phyloP scores from a whole-genome alignment of 1,284 basidiomycete species.

The Mycosarcoma mackinlayi region DNA sequence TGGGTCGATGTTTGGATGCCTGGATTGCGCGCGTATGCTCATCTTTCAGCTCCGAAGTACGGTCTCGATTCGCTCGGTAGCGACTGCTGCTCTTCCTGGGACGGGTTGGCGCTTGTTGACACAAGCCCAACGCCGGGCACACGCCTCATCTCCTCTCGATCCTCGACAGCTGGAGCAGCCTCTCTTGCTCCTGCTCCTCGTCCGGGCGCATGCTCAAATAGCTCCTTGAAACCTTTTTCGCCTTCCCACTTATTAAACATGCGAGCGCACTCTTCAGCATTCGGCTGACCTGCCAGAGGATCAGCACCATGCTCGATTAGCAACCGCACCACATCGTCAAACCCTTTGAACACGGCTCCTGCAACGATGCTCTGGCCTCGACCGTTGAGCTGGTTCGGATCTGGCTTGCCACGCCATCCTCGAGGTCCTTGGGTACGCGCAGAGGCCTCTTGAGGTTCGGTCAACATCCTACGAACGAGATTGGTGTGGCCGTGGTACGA shows the following conservation, averaged over 20 bases:
- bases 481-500: constrained; percentile 79
- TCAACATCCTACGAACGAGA: constrained; percentile 74
- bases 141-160: constrained; percentile 49
- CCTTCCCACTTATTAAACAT: constrained; percentile 65
- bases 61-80: background rate
- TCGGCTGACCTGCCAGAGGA: constrained; percentile 77
- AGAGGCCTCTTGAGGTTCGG: background rate
- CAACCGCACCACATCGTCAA: constrained; percentile 75
- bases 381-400: constrained; percentile 75
- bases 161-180: constrained; percentile 45
- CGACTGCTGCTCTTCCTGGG: background rate
- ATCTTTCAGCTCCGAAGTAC: constrained; percentile 10
- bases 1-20: too few relatives aligned
- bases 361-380: constrained; percentile 82
- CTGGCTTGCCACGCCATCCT: constrained; percentile 22
- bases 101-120: background rate
- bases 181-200: constrained; percentile 43
- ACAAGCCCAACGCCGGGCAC: constrained; percentile 37
- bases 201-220: constrained; percentile 49
- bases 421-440: constrained; percentile 5
- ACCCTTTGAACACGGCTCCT: constrained; percentile 82
- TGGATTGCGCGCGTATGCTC: background rate
- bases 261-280: constrained; percentile 76
- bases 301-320: constrained; percentile 78
- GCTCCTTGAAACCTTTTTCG: constrained; percentile 34